Evolutionary conservation across 116 monocot genomes (phyloP).

Genomic region (Papilionanthe hybrid): DNA sequence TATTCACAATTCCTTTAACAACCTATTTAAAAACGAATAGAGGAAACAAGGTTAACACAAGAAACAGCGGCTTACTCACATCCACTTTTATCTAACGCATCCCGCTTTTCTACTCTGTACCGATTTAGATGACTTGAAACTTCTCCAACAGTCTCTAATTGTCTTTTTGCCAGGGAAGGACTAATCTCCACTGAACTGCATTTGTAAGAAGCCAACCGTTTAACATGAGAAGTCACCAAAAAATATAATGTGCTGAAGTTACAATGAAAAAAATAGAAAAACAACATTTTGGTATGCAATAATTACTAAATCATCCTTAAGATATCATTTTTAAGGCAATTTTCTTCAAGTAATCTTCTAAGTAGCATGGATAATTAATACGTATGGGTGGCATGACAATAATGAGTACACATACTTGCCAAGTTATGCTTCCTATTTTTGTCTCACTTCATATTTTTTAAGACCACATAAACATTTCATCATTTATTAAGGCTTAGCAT

Average conservation of each 20-base stretch:
- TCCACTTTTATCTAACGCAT: constrained; percentile 80
- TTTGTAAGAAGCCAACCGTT: not conserved
- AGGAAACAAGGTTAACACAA: constrained; percentile 4
- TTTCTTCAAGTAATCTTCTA: not conserved
- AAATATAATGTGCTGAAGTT: not conserved
- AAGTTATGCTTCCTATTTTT: not conserved
- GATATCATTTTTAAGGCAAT: not conserved
- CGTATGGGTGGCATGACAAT: not conserved
- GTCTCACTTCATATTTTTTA: too few relatives aligned
- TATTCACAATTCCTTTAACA: not conserved
- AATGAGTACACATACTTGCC: not conserved
- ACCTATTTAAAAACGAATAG: not conserved
- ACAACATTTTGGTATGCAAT: not conserved
- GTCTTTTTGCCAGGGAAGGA: constrained; percentile 72
- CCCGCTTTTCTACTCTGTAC: constrained; percentile 78
- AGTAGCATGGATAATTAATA: not conserved
- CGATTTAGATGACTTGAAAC: constrained; percentile 77
- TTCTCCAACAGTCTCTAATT: constrained; percentile 87
- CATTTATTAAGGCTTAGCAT: too few relatives aligned
- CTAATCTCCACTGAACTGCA: constrained; percentile 93
- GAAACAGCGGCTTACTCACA: constrained; percentile 63
- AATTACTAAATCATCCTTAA: not conserved
- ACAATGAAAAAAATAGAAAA: not conserved
- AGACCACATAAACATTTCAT: too few relatives aligned
- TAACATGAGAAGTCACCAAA: not conserved